Base-by-base conservation (phyloP, 352 stramenopile species). In the Globisporangium carolinianum region DNA sequence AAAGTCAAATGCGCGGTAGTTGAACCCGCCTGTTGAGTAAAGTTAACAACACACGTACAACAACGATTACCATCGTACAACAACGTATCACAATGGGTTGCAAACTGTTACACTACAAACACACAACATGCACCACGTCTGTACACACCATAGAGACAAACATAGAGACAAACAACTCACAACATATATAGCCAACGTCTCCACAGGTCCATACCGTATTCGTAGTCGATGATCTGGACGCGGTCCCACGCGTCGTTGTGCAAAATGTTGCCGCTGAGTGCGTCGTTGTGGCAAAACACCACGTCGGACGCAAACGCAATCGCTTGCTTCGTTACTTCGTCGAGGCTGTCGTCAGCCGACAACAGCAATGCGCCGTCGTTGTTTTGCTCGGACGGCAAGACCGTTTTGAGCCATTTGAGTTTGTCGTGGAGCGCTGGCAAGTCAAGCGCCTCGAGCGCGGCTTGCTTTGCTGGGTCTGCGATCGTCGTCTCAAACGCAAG, bases 191-290 rank as follows among this genome's bases (percentile, higher is more conserved):
- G n/a, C 24, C 32, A 56, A 18, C 45, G 48, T 14, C 6, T 18
- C 37, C n/a, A 42, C 12, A n/a, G 14, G 14, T 42, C 7, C 52
- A 32, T 17, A 65, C 59, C 59, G 67, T 98, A 98, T 73, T 98
- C 93, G 71, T 97, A 98, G 75, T 98, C 93, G 62, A 98, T 97
- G 65, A 98, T 89, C 72, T 94, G 87, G 50, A 97, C 84, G 42
- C 85, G 84, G 60, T 85, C 70, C 76, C 85, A 91, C 43, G 65
- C 61, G 38, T 83, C 73, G 62, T 82, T 87, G 68, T 90, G 74
- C 50, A 95, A 59, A 51, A 93, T 89, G 69, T 92, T 94, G 63
- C 85, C 82, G 53, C 83, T 95, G 46, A 98, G 79, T 47, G 95
- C 67, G 65, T 98, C 93, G 66, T 98, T 98, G 79, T 98, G 93